Percentiles rank a stretch among this genome's conserved stretches.
phyloP scores from a whole-genome alignment of 495 filamentous ascomycete genomes.

The Parmelia sp. region DNA sequence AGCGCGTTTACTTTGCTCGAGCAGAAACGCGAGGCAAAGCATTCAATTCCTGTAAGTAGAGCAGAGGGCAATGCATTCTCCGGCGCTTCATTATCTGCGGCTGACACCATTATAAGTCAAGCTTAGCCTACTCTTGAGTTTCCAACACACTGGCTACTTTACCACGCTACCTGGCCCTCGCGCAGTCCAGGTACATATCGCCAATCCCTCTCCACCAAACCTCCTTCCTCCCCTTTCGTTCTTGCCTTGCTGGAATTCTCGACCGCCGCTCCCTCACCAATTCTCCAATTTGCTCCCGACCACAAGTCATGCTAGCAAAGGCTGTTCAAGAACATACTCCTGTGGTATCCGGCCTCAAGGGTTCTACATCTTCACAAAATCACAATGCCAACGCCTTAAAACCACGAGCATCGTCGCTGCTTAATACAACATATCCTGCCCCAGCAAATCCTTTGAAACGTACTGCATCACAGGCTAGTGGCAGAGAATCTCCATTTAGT shows the following conservation, averaged over 20 bases:
- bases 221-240: slow-evolving; percentile 25
- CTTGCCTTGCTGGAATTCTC: slow-evolving; percentile 8
- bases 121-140: background rate
- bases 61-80: background rate
- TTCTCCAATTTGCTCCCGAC: slow-evolving; percentile 7
- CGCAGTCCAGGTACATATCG: slow-evolving; percentile 6
- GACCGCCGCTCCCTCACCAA: slow-evolving; percentile 16
- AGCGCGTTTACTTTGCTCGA: slow-evolving; percentile 18
- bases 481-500: background rate
- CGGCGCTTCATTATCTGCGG: background rate
- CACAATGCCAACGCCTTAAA: slow-evolving; percentile 16
- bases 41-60: background rate
- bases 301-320: slow-evolving; percentile 24
- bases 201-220: background rate
- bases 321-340: slow-evolving; percentile 23
- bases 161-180: slow-evolving; percentile 22
- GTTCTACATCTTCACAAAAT: slow-evolving; percentile 15
- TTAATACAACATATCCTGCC: slow-evolving; percentile 17
- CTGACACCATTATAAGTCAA: background rate
- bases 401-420: slow-evolving; percentile 13
- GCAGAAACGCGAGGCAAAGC: slow-evolving; percentile 6
- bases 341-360: slow-evolving; percentile 5
- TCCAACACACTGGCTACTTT: slow-evolving; percentile 29
- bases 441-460: slow-evolving; percentile 24
- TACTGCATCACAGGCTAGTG: slow-evolving; percentile 24